Evolutionary conservation across 352 stramenopile species (phyloP).

Genomic region (Phytophthora litchii): DNA sequence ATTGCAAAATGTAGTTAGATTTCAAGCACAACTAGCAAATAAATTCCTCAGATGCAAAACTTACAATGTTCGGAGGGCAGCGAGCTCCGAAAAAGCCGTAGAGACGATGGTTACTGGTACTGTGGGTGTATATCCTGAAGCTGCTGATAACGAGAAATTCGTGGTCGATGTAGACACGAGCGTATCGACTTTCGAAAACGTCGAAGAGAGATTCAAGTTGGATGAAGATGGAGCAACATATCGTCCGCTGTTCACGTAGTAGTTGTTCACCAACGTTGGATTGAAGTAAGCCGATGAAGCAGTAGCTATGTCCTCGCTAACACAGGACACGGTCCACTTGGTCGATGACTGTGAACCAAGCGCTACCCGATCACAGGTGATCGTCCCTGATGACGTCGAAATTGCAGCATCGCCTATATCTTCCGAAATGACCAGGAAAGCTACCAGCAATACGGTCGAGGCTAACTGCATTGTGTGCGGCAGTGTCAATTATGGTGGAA

Average conservation of each 20-base stretch:
- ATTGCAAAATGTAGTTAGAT: conserved; percentile 10
- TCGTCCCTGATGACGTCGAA: conserved; percentile 11
- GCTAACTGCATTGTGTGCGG: conserved; percentile 20
- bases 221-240: conserved; percentile 24
- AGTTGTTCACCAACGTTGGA: conserved; percentile 37
- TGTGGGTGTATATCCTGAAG: conserved; percentile 38
- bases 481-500: conserved; percentile 7
- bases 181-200: conserved; percentile 39
- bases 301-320: conserved; percentile 1
- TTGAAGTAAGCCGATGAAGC: conserved; percentile 35
- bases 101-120: conserved; percentile 40
- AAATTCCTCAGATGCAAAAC: conserved; percentile 6
- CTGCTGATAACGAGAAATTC: conserved; percentile 46
- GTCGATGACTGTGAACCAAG: conserved; percentile 34
- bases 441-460: conserved; percentile 8
- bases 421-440: conserved; percentile 1
- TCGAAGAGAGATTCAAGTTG: conserved; percentile 43
- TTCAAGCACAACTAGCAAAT: background rate
- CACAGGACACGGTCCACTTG: conserved; percentile 43
- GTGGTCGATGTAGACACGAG: conserved; percentile 48
- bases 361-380: conserved; percentile 32
- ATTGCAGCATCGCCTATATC: background rate
- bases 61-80: conserved; percentile 50
- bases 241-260: conserved; percentile 30
- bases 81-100: conserved; percentile 49